Base-by-base conservation (phyloP, 2,329 filamentous ascomycete genomes). In the Mollisia scopiformis region DNA sequence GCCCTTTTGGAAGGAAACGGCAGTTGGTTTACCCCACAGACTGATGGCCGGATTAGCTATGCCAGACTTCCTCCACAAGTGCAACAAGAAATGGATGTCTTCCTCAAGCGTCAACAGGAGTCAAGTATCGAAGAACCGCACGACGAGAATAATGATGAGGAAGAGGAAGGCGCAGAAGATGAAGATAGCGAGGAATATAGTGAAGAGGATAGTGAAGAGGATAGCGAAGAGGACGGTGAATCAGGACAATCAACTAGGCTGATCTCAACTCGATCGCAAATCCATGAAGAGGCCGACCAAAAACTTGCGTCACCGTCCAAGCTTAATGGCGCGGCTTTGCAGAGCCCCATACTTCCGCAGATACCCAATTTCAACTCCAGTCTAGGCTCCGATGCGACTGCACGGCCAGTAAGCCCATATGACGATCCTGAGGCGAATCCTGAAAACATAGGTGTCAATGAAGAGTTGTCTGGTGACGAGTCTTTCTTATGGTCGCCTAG, bases 1-100 rank as follows among this genome's bases (percentile, higher is more conserved):
- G 66, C 74, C 8, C 73, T 88, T 5, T 72, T 89, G 1, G 76
- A 79, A 6, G 70, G 75, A 11, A 62, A 73, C 6, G 75, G 79
- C 16, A 82, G 75, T 6, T 78, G 76, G 77, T 73, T 69, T 41
- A 49, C 63, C 31, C 62, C 59, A 49, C 27, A 37, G 19, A 16
- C 11, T 3, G 31, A 19, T 4, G 41, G 39, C 8, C 52, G 39
- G 19, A 3, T 31, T 11, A 19, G 37, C 37, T 63, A 65, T 52
- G 67, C 64, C 19, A 62, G 74, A 54, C 66, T 77, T n/a, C 77
- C 77, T 16, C 58, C 69, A 10, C 63, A 71, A 13, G 71, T 78
- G 23, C 46, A 62, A 14, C 28, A 67, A 27, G 57, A 66, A 21
- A 52, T 70, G 33, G 59, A 47, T 16, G 31, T 10, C 3, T 70